Evolutionary conservation across 306 rosid species (phyloP).

Genomic region (Prunus kanzakura): DNA sequence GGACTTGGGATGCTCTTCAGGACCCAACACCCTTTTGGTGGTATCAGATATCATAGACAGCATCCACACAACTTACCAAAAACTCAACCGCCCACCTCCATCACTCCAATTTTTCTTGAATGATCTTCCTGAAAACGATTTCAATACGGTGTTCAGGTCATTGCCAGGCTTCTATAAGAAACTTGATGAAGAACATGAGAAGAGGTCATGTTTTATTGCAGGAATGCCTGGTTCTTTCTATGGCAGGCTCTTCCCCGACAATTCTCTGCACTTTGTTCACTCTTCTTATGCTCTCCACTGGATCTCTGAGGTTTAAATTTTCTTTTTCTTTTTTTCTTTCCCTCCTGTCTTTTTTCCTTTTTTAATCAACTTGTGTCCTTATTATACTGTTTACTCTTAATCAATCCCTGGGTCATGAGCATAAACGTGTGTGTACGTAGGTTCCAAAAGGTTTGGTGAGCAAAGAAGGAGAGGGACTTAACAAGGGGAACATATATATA

Average conservation of each 20-base stretch:
- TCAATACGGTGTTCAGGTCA: constrained; percentile 31
- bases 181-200: not conserved
- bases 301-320: constrained; percentile 37
- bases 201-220: constrained; percentile 28
- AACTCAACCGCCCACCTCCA: not conserved
- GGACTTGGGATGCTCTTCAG: constrained; percentile 42
- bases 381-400: too few relatives aligned
- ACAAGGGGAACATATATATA: constrained; percentile 22
- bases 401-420: too few relatives aligned
- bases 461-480: not conserved
- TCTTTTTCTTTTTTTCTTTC: too few relatives aligned
- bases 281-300: constrained; percentile 37
- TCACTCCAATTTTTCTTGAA: constrained; percentile 36
- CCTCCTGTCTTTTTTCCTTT: not conserved
- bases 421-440: not conserved
- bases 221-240: constrained; percentile 52
- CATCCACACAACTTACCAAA: not conserved
- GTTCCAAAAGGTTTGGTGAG: constrained; percentile 20
- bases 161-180: constrained; percentile 30
- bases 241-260: constrained; percentile 44
- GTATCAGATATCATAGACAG: constrained; percentile 17
- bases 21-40: constrained; percentile 24
- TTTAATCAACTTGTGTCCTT: not conserved
- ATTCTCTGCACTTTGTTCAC: constrained; percentile 36
- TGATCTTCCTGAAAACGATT: constrained; percentile 51